Evolutionary conservation across 2,329 filamentous ascomycete genomes (phyloP), one percentile per base, ranked within the genome.

Genomic region (Truncatella angustata): DNA sequence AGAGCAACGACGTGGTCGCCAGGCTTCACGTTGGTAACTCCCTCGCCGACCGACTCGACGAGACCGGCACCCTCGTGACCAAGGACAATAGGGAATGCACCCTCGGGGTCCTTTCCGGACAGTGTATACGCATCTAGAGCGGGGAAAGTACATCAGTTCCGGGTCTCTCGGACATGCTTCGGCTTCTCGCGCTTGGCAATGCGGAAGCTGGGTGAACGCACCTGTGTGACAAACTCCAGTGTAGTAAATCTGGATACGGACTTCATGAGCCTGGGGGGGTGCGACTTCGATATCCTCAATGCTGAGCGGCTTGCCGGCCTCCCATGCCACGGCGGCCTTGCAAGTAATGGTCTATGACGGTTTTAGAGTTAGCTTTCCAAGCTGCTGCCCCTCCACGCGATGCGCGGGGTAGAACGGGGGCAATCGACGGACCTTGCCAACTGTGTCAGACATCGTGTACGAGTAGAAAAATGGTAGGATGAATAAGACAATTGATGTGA

Each of bases 221-320:
- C 90, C 90, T 70, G 93, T 99, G 78, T 99, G 94, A 80, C 94
- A 99, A 70, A 99, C 94, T 74, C 94, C 94, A 50, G 94, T 99
- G 80, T 97, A 95, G 80, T 93, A 87, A 70, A 97, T 90, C 79
- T 97, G 78, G 69, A 99, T 96, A 65, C 94, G 90, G 68, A 99
- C 94, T 78, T 99, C 94, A 75, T 96, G 84, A 56, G 93, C 92
- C 74, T 81, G 86, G 54, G 94, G 94, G 57, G 93, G 88, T 49
- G 81, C 84, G 60, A 99, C 94, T 76, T 97, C 92, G 65, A 99
- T 80, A 62, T 96, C 90, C 76, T 99, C 94, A 62, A 97, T 82
- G 64, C 80, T 85, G 59, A 99, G 83, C 61, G 90, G 87, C 77
- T 96, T 90, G 70, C 89, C 92, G 44, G 94, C 91, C 74, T 92